A percentile compares a stretch with the other conserved stretches of the same genome.
Conservation (phyloP, 2,329 filamentous ascomycete species). For the Hypoxylon sp. region DNA sequence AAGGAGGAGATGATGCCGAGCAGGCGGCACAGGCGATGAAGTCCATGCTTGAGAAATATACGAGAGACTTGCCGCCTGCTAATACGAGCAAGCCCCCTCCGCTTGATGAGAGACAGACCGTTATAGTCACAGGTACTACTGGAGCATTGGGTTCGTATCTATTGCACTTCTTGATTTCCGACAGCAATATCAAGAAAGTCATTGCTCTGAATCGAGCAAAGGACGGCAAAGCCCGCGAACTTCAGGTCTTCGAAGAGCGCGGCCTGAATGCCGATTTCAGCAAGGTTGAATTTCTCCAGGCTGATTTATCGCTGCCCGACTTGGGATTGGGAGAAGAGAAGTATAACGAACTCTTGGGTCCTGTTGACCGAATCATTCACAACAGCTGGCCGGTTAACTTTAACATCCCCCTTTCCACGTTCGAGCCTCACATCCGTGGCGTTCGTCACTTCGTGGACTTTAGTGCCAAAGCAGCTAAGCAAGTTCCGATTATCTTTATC, state of each 20-base stretch:
- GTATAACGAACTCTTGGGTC: slow-evolving; percentile 57
- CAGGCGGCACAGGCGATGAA: slow-evolving; percentile 33
- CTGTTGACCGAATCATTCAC: slow-evolving; percentile 65
- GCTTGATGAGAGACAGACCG: slow-evolving; percentile 49
- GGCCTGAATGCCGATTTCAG: slow-evolving; percentile 57
- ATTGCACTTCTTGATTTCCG: slow-evolving; percentile 56
- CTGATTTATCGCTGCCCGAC: slow-evolving; percentile 62
- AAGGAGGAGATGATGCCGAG: slow-evolving; percentile 28
- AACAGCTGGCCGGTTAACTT: slow-evolving; percentile 70
- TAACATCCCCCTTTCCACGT: slow-evolving; percentile 63
- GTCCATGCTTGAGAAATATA: slow-evolving; percentile 48
- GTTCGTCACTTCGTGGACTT: slow-evolving; percentile 66
- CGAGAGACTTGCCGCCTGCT: slow-evolving; percentile 43
- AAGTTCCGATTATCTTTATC: slow-evolving; percentile 59
- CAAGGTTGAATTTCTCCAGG: slow-evolving; percentile 64
- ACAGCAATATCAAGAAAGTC: slow-evolving; percentile 57
- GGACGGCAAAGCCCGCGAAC: slow-evolving; percentile 54
- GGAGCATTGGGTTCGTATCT: slow-evolving; percentile 65
- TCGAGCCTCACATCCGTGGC: slow-evolving; percentile 65
- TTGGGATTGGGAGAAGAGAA: slow-evolving; percentile 63
- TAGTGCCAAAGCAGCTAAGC: slow-evolving; percentile 52
- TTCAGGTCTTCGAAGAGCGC: slow-evolving; percentile 56
- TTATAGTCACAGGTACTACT: slow-evolving; percentile 65
- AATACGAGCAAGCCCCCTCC: slow-evolving; percentile 48
- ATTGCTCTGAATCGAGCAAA: slow-evolving; percentile 65